phyloP scores from a whole-genome alignment of 2,329 filamentous ascomycete species.

The Coleophoma eucalyptorum region DNA sequence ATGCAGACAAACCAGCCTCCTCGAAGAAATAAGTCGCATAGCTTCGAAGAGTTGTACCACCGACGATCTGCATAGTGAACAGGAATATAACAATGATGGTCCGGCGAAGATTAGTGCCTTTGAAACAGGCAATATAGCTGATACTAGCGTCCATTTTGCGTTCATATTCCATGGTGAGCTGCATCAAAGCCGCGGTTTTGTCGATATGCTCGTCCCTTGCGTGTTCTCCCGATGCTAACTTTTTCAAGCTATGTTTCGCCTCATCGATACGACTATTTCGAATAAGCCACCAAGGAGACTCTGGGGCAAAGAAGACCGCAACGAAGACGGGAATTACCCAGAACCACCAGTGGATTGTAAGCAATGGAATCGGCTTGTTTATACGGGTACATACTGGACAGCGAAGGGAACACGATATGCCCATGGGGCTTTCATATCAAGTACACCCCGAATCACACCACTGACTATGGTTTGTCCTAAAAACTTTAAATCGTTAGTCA shows the following conservation, averaged over 20 bases:
- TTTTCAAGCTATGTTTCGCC: constrained; percentile 28
- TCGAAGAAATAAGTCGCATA: constrained; percentile 58
- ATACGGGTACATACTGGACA: constrained; percentile 37
- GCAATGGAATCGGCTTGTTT: constrained; percentile 39
- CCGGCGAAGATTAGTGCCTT: constrained; percentile 38
- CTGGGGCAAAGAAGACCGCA: constrained; percentile 38
- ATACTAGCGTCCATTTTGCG: constrained; percentile 33
- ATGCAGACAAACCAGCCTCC: constrained; percentile 44
- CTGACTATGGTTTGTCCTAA: constrained; percentile 41
- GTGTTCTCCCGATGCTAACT: constrained; percentile 24
- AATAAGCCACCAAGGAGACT: constrained; percentile 44
- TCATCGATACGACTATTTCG: constrained; percentile 35
- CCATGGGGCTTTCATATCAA: constrained; percentile 37
- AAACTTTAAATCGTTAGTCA: too few relatives aligned
- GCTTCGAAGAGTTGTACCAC: constrained; percentile 56
- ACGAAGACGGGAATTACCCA: constrained; percentile 41
- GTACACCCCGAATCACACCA: constrained; percentile 38
- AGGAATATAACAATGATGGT: constrained; percentile 50
- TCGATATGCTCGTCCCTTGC: constrained; percentile 33
- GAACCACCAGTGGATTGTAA: constrained; percentile 43
- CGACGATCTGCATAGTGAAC: constrained; percentile 57
- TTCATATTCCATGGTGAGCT: constrained; percentile 50
- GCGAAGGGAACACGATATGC: constrained; percentile 42
- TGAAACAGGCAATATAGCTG: constrained; percentile 45
- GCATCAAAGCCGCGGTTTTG: constrained; percentile 47